These are phyloP conservation scores for Aspergillus tanneri DNA, from an alignment of 2,329 filamentous ascomycete genomes.

Conservation along the genomic window DNA sequence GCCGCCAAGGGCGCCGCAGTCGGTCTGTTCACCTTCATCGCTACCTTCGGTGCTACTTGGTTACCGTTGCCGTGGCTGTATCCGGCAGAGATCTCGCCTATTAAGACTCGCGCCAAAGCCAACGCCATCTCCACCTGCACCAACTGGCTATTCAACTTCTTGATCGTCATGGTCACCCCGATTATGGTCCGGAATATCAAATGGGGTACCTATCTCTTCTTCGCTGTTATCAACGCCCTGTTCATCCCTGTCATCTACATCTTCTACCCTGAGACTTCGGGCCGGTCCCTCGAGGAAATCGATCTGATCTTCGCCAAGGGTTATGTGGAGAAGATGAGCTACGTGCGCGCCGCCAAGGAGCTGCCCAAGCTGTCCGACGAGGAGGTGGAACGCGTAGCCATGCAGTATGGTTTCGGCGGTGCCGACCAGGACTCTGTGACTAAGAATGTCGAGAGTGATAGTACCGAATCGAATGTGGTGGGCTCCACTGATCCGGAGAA, in stretches of 20 bases:
- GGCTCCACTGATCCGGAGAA: too few relatives aligned
- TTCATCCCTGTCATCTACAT: conserved; percentile 56
- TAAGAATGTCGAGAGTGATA: too few relatives aligned
- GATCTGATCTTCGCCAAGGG: conserved; percentile 48
- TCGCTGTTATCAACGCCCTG: conserved; percentile 41
- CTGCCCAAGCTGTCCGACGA: conserved; percentile 37
- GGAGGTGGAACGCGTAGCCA: conserved; percentile 34
- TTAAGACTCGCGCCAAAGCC: conserved; percentile 56
- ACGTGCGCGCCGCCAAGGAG: conserved; percentile 34
- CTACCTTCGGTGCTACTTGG: conserved; percentile 66
- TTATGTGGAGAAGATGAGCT: conserved; percentile 43
- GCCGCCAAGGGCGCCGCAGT: conserved; percentile 49
- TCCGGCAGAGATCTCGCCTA: conserved; percentile 54
- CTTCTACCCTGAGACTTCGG: conserved; percentile 55
- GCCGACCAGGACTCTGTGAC: conserved; percentile 25
- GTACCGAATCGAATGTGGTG: too few relatives aligned
- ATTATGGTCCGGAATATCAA: conserved; percentile 40
- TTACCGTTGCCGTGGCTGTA: conserved; percentile 61
- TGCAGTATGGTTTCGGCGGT: conserved; percentile 31
- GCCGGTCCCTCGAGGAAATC: conserved; percentile 46
- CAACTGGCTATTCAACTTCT: conserved; percentile 60
- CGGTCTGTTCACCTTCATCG: conserved; percentile 68
- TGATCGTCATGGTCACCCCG: conserved; percentile 52
- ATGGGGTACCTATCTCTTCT: conserved; percentile 48
- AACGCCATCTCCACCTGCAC: conserved; percentile 55